Percentiles rank a stretch among this genome's conserved stretches.
Evolutionary conservation across 805 yeast species (phyloP).

Genomic region (Wickerhamia fluorescens): DNA sequence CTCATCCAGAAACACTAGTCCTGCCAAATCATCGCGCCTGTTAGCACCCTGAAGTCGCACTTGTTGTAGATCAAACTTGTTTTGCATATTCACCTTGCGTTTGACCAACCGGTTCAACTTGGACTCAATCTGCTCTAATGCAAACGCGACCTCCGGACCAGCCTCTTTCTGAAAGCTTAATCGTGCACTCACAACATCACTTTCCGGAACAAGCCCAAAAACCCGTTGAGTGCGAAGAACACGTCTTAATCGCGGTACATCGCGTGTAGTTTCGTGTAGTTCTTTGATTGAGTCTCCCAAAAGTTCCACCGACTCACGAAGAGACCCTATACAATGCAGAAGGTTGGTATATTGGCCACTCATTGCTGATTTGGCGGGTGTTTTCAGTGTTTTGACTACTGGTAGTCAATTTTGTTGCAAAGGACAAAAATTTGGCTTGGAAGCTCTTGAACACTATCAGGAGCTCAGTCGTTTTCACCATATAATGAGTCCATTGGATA

Average conservation of each 20-base stretch:
- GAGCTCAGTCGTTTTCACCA: too few species aligned
- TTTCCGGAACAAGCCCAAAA: conserved; percentile 46
- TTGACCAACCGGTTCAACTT: conserved; percentile 28
- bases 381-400: too few species aligned
- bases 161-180: too few species aligned
- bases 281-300: conserved; percentile 25
- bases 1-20: too few species aligned
- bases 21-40: conserved; percentile 7
- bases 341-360: conserved; percentile 6
- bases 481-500: conserved; percentile 1
- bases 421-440: too few species aligned
- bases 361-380: too few species aligned
- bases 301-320: conserved; percentile 26
- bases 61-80: conserved; percentile 34
- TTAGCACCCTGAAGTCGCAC: conserved; percentile 24
- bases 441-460: too few species aligned
- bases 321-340: conserved; percentile 23
- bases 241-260: conserved; percentile 30
- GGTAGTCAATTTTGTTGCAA: too few species aligned
- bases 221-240: conserved; percentile 40
- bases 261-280: conserved; percentile 31
- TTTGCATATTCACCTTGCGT: conserved; percentile 22
- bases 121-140: too few species aligned
- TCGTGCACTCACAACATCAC: too few species aligned
- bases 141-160: too few species aligned